Conservation (phyloP, 768 basidiomycete genomes). For the Mrakia gelida region DNA sequence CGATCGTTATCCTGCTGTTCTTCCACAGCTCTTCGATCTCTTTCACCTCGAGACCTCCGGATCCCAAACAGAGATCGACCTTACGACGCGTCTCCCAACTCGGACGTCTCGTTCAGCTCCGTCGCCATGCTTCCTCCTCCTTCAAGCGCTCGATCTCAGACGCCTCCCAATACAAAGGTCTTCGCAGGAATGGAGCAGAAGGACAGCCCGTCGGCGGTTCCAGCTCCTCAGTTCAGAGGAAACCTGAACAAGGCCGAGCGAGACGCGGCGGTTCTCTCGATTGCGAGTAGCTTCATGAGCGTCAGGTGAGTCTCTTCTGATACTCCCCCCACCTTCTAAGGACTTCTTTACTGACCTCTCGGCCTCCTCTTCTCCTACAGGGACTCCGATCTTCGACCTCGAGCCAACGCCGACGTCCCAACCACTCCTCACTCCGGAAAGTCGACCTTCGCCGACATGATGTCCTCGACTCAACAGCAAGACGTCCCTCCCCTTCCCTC, state of each 20-base stretch:
- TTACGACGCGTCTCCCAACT: constrained; percentile 10
- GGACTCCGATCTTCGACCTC: neutral
- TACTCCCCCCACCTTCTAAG: neutral
- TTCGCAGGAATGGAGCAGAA: neutral
- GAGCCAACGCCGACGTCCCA: constrained; percentile 13
- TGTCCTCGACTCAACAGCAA: neutral
- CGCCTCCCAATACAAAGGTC: neutral
- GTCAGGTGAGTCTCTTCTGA: neutral
- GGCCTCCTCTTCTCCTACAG: neutral
- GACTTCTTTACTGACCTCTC: neutral
- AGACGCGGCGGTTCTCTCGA: neutral
- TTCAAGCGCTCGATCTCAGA: neutral
- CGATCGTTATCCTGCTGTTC: too few species aligned
- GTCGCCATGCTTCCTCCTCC: constrained; percentile 7
- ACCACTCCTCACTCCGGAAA: constrained; percentile 14
- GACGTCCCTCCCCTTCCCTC: neutral
- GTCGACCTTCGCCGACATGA: constrained; percentile 12
- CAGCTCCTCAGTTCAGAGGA: neutral
- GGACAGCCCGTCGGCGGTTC: constrained; percentile 2
- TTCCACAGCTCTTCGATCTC: constrained; percentile 4
- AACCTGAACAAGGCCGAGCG: neutral
- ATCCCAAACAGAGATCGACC: constrained; percentile 12
- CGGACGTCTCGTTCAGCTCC: constrained; percentile 6
- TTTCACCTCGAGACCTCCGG: constrained; percentile 14
- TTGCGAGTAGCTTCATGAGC: constrained; percentile 7